A percentile compares a stretch with the other conserved stretches of the same genome.
Conservation (phyloP, 768 basidiomycete genomes). For the Pleurotus ostreatus region DNA sequence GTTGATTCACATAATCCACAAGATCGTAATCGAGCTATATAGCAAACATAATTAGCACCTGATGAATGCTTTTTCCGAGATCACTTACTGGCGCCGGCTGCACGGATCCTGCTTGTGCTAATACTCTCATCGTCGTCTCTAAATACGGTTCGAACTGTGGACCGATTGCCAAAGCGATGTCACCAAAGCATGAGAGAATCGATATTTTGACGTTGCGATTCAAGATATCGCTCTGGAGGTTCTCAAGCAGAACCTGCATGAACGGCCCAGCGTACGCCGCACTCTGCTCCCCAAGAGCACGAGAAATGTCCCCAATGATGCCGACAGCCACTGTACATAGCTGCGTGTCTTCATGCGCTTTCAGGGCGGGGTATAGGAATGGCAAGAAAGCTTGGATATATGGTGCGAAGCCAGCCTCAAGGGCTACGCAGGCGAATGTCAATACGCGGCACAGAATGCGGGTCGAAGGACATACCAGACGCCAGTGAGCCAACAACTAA, state of each 20-base stretch:
- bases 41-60: conserved; percentile 10
- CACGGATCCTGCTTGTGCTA: conserved; percentile 86
- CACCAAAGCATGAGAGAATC: conserved; percentile 94
- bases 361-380: conserved; percentile 84
- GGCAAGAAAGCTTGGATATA: conserved; percentile 86
- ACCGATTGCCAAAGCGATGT: conserved; percentile 91
- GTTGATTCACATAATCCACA: conserved; percentile 84
- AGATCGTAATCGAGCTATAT: conserved; percentile 78
- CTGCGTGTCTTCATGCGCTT: conserved; percentile 92
- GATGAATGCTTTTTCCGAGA: neutral
- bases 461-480: conserved; percentile 40
- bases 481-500: conserved; percentile 87
- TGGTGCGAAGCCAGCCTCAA: conserved; percentile 74
- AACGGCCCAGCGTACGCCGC: conserved; percentile 82
- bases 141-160: conserved; percentile 84
- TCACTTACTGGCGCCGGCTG: conserved; percentile 78
- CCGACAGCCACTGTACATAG: conserved; percentile 95
- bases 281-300: conserved; percentile 83
- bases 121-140: conserved; percentile 84
- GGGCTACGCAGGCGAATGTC: conserved; percentile 35
- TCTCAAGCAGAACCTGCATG: conserved; percentile 90
- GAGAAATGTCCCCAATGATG: conserved; percentile 93
- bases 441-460: no score
- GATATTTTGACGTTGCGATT: conserved; percentile 95
- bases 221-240: conserved; percentile 85